These are phyloP conservation scores for Nicotiana undulata DNA, from an alignment of 257 asterid species.

Conservation along the genomic window DNA sequence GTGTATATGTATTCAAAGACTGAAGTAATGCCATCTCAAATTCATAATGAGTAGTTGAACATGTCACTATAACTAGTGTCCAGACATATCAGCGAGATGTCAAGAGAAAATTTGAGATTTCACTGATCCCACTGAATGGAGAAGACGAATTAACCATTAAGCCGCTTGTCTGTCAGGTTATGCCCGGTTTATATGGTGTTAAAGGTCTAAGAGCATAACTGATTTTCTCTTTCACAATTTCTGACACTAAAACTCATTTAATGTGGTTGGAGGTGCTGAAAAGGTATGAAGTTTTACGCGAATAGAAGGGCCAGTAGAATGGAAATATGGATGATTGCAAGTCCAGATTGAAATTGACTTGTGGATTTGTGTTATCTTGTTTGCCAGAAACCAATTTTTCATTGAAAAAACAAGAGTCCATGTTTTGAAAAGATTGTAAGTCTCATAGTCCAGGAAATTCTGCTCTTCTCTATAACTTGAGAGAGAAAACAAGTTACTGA, in stretches of 20 bases:
- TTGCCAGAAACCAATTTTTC: neutral
- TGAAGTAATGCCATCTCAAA: neutral
- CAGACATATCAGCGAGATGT: neutral
- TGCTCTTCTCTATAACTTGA: neutral
- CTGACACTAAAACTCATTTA: neutral
- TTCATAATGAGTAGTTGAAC: neutral
- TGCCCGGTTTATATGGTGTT: neutral
- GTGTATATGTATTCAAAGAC: neutral
- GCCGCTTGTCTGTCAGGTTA: neutral
- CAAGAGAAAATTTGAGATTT: neutral
- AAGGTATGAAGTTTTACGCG: neutral
- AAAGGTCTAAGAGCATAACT: neutral
- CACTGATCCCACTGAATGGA: neutral
- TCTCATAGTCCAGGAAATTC: neutral
- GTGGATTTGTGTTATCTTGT: neutral
- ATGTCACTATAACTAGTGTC: neutral
- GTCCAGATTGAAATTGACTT: neutral
- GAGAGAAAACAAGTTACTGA: neutral
- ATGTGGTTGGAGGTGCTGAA: neutral
- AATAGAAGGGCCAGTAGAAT: neutral
- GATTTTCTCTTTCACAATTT: neutral
- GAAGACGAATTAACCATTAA: neutral
- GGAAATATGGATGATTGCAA: neutral
- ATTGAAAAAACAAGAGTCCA: neutral
- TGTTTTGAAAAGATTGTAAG: neutral